Evolutionary conservation across 306 rosid genomes (phyloP).

Genomic region (Echinosophora koreensis): DNA sequence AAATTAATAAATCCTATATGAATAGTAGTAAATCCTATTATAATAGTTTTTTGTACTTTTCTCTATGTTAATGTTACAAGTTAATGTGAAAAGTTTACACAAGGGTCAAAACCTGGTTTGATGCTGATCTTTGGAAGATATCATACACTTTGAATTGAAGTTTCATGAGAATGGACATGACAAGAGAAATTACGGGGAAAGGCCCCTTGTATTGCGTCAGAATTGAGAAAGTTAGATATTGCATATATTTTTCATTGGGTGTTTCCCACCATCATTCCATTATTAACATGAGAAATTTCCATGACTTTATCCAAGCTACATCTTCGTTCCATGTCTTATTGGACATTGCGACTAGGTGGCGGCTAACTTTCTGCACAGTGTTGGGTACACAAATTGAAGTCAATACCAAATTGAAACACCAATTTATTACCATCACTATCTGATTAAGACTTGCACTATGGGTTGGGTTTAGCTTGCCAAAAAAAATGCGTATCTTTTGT

Average conservation of each 20-base stretch:
- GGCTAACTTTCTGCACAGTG: slow-evolving; percentile 40
- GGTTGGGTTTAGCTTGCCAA: slow-evolving; percentile 19
- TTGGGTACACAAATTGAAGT: slow-evolving; percentile 30
- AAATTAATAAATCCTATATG: too few species aligned
- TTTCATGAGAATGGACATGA: slow-evolving; percentile 16
- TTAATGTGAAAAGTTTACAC: not conserved
- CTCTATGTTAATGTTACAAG: not conserved
- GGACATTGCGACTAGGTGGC: slow-evolving; percentile 47
- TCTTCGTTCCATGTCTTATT: slow-evolving; percentile 42
- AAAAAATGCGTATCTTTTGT: slow-evolving; percentile 46
- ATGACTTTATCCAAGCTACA: slow-evolving; percentile 46
- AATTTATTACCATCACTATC: slow-evolving; percentile 48
- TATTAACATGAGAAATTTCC: slow-evolving; percentile 50
- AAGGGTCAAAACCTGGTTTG: slow-evolving; percentile 31
- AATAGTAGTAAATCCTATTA: too few species aligned
- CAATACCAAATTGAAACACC: slow-evolving; percentile 37
- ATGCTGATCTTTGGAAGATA: slow-evolving; percentile 22
- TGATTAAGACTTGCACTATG: slow-evolving; percentile 52
- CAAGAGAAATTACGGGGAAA: slow-evolving; percentile 47
- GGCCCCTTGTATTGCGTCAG: slow-evolving; percentile 39
- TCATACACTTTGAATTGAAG: slow-evolving; percentile 16
- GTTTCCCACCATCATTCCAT: slow-evolving; percentile 33
- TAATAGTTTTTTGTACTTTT: too few species aligned
- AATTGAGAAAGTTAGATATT: slow-evolving; percentile 28
- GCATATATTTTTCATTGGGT: not conserved